phyloP scores from a whole-genome alignment of 139 green algal genomes.

The Chlamydomonas incerta region DNA sequence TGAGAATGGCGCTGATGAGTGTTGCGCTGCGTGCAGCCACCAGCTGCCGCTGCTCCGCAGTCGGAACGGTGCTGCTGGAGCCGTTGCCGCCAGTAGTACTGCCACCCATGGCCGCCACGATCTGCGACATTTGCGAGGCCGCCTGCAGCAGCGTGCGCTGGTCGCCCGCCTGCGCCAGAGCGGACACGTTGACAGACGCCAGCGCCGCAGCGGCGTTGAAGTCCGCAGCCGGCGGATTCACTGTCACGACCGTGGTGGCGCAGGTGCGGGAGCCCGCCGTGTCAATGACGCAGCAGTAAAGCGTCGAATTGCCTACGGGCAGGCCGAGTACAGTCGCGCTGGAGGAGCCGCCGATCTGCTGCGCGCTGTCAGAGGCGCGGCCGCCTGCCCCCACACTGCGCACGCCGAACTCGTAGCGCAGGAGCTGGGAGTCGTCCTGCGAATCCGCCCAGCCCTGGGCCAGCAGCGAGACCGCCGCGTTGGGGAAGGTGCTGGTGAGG shows the following conservation, averaged over 20 bases:
- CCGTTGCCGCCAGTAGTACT: background rate
- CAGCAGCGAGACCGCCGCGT: background rate
- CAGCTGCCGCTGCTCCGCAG: background rate
- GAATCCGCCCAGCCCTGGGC: constrained; percentile 7
- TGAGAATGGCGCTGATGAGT: background rate
- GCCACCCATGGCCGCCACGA: background rate
- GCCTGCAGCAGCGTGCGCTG: background rate
- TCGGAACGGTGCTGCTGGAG: background rate
- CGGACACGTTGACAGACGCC: background rate
- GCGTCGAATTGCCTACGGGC: background rate
- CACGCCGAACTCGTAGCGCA: constrained; percentile 34
- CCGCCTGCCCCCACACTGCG: background rate
- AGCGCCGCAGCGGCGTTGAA: background rate
- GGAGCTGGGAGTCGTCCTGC: background rate
- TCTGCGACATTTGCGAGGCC: too few species aligned
- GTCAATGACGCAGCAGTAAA: constrained; percentile 14
- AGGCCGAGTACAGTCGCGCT: background rate
- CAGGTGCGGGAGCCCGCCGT: background rate
- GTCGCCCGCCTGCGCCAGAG: background rate
- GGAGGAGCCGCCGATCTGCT: background rate
- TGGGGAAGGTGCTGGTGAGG: background rate
- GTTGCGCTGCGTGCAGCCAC: background rate
- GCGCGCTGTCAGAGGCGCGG: background rate
- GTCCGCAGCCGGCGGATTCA: background rate
- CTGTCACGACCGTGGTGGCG: background rate